These are phyloP conservation scores for Aspergillus amoenus DNA, from an alignment of 2,329 filamentous ascomycete species.

Conservation along the genomic window DNA sequence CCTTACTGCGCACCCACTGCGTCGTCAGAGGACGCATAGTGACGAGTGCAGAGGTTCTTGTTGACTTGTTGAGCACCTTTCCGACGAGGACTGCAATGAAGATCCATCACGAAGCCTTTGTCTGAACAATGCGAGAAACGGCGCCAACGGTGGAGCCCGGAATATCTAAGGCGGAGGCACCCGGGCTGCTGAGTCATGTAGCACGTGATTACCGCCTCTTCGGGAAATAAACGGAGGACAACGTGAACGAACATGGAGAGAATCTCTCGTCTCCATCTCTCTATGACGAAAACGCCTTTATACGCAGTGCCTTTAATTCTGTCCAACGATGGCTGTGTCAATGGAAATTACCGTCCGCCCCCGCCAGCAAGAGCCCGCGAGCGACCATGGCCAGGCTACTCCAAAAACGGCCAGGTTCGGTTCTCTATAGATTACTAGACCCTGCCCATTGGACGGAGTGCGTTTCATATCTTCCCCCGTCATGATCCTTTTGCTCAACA, in stretches of 20 bases:
- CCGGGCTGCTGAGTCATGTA: too few species aligned
- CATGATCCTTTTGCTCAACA: not conserved
- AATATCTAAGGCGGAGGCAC: too few species aligned
- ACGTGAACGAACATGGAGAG: too few species aligned
- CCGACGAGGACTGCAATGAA: not conserved
- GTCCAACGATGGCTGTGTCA: not conserved
- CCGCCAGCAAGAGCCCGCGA: too few species aligned
- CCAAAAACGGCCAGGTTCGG: not conserved
- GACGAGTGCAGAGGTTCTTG: not conserved
- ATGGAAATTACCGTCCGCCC: not conserved
- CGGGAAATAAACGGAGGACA: too few species aligned
- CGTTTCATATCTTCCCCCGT: conserved; percentile 17
- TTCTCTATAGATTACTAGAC: not conserved
- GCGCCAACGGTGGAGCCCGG: too few species aligned
- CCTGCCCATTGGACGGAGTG: conserved; percentile 14
- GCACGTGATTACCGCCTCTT: too few species aligned
- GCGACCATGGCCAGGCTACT: not conserved
- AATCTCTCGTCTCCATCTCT: too few species aligned
- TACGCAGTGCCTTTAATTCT: not conserved
- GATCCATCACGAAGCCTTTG: not conserved
- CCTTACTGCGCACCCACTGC: not conserved
- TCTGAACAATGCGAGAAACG: too few species aligned
- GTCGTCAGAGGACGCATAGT: not conserved
- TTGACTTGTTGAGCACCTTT: not conserved
- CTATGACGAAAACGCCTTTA: too few species aligned